Percentiles rank a stretch among this genome's conserved stretches.
These are phyloP conservation scores for Pseudogymnoascus sp. DNA, from an alignment of 2,329 filamentous ascomycete genomes.

Conservation along the genomic window DNA sequence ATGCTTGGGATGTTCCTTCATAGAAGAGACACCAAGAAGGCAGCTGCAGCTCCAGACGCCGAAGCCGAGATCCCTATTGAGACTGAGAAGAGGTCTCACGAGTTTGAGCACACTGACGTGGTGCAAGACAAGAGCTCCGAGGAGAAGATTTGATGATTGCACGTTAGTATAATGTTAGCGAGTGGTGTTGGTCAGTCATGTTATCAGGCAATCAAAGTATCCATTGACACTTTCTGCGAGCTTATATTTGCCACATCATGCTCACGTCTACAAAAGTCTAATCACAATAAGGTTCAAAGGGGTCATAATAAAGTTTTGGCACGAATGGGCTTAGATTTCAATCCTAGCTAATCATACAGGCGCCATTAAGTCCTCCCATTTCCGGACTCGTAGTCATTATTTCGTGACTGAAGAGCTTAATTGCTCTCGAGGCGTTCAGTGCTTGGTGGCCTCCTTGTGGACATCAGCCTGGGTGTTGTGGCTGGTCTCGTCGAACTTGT, in stretches of 20 bases:
- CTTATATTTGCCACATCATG: not conserved
- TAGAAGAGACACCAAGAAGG: conserved; percentile 26
- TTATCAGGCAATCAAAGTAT: not conserved
- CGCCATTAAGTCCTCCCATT: not conserved
- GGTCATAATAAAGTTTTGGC: not conserved
- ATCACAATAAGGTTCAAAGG: not conserved
- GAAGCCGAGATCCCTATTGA: not conserved
- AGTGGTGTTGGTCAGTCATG: not conserved
- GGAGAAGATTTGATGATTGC: not conserved
- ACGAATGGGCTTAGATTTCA: conserved; percentile 6
- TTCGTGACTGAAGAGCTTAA: not conserved
- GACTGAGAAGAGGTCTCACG: not conserved
- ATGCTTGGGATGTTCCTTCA: conserved; percentile 29
- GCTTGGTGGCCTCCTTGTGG: conserved; percentile 36
- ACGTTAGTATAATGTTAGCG: not conserved
- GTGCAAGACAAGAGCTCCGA: not conserved
- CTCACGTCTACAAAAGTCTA: not conserved
- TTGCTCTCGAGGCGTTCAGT: conserved; percentile 12
- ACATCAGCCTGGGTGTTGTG: conserved; percentile 42
- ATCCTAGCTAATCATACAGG: conserved; percentile 4
- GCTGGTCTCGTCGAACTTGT: conserved; percentile 47
- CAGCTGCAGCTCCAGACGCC: not conserved
- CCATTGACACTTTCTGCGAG: not conserved
- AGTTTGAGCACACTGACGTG: not conserved
- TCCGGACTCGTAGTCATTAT: conserved; percentile 3